Conservation (phyloP, 2,329 filamentous ascomycete genomes). For the Fusarium mexicanum region DNA sequence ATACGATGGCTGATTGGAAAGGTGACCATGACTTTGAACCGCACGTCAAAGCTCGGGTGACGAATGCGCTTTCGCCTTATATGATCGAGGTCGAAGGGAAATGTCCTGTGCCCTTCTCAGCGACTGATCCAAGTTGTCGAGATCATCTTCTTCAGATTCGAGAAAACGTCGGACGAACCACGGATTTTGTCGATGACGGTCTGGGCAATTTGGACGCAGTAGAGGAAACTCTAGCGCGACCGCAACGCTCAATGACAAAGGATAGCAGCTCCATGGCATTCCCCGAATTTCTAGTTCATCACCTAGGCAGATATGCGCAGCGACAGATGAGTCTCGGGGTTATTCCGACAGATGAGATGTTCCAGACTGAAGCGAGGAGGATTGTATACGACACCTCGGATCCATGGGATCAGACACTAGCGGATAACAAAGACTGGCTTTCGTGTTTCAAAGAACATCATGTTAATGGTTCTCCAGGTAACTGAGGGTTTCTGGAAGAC, state of each 20-base stretch:
- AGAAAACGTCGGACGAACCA: background rate
- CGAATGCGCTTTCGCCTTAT: slow-evolving; percentile 41
- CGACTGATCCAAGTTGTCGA: slow-evolving; percentile 30
- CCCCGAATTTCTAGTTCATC: slow-evolving; percentile 24
- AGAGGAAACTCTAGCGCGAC: background rate
- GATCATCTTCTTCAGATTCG: slow-evolving; percentile 38
- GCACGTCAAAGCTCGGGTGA: slow-evolving; percentile 32
- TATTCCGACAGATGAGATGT: slow-evolving; percentile 42
- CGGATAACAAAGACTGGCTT: slow-evolving; percentile 44
- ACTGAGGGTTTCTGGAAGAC: background rate
- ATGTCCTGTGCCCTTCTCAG: slow-evolving; percentile 42
- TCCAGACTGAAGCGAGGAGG: slow-evolving; percentile 40
- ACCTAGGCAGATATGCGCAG: slow-evolving; percentile 38
- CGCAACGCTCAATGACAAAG: background rate
- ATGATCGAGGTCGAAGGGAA: slow-evolving; percentile 38
- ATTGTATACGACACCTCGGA: slow-evolving; percentile 41
- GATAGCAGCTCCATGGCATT: slow-evolving; percentile 11
- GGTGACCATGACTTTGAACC: slow-evolving; percentile 43
- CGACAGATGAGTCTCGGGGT: slow-evolving; percentile 35
- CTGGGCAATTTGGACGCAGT: background rate
- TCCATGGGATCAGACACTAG: slow-evolving; percentile 43
- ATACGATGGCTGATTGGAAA: slow-evolving; percentile 44
- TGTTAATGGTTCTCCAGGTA: background rate
- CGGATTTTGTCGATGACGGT: background rate
- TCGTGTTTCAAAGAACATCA: slow-evolving; percentile 33